Base-by-base conservation (phyloP, 2,329 filamentous ascomycete species). In the Curvularia eragrostidis region DNA sequence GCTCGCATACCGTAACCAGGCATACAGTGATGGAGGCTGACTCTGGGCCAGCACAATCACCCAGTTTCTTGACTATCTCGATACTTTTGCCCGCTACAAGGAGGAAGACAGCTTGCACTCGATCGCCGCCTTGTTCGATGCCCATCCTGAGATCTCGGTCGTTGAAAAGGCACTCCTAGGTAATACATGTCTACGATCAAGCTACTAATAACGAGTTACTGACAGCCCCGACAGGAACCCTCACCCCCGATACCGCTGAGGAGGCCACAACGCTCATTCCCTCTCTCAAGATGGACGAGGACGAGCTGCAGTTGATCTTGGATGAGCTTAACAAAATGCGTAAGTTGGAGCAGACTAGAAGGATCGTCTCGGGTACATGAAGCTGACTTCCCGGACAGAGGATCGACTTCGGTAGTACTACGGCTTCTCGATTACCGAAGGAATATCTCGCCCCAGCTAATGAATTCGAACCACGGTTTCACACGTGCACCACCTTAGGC, bases 201-300 rank as follows among this genome's bases (percentile, higher is more conserved):
- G 18, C 42, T 15, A 13, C 8, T 12, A 34, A 6, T 10, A 32
- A 32, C 1, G 12, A 28, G n/a, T 50, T 55, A 23, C 51, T 67
- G 72, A 41, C 68, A 57, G 23, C 9, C 13, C 34, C 21, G 26
- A 66, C 72, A 96, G 93, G 93, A 32, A 96, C 91, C 30, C 83
- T 99, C 38, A 97, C 93, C 78, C 97, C 93, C 75, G 93, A 96
- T 70, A 90, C 88, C 43, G 90, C 92, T 57, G 95, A 99, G 74
- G 96, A 99, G 80, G 95, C 95, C 59, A 97, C 97, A 81, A 97
- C 92, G 8, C 84, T 99, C 57, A 96, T 99, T 62, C 96, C 95
- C 1, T 97, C 85, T 66, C 77, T 99, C 49, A 99, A 99, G 81
- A 96, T 98, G 72, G 85, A 85, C 60, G 94, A 98, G 75, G 90